A percentile compares a stretch with the other conserved stretches of the same genome.
These are phyloP conservation scores for Sclerotinia spermophila DNA, from an alignment of 2,329 filamentous ascomycete species.

Conservation along the genomic window DNA sequence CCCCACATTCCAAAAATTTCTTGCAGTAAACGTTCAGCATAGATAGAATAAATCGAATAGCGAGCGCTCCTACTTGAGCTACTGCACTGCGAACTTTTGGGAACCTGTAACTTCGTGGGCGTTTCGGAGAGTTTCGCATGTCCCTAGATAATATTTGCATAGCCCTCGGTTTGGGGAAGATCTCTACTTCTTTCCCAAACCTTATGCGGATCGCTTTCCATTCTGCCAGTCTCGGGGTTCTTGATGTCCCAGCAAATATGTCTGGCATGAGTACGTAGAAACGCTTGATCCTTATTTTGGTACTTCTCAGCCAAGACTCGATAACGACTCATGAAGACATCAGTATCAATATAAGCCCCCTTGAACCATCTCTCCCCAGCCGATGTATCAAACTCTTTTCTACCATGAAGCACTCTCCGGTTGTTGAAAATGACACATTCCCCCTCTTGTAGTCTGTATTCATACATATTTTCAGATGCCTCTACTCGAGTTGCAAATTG, in stretches of 20 bases:
- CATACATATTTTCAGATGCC: slow-evolving; percentile 56
- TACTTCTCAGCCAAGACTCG: slow-evolving; percentile 38
- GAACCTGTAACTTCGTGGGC: not conserved
- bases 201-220: slow-evolving; percentile 15
- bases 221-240: slow-evolving; percentile 12
- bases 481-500: slow-evolving; percentile 20
- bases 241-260: slow-evolving; percentile 11
- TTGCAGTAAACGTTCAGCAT: not conserved
- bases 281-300: not conserved
- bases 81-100: not conserved
- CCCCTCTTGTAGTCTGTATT: slow-evolving; percentile 71
- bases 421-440: slow-evolving; percentile 96
- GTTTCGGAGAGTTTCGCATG: not conserved
- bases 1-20: not conserved
- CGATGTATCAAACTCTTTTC: slow-evolving; percentile 66
- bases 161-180: slow-evolving; percentile 11
- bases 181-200: slow-evolving; percentile 15
- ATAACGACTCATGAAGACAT: slow-evolving; percentile 53
- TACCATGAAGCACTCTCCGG: slow-evolving; percentile 76
- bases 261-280: slow-evolving; percentile 8
- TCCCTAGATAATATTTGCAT: slow-evolving; percentile 9
- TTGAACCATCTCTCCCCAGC: slow-evolving; percentile 75
- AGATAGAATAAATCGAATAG: too few relatives aligned
- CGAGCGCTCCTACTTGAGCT: not conserved
- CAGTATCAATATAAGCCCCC: slow-evolving; percentile 75